Base-by-base conservation (phyloP, 768 basidiomycete species). In the Lactifluus piperatus region DNA sequence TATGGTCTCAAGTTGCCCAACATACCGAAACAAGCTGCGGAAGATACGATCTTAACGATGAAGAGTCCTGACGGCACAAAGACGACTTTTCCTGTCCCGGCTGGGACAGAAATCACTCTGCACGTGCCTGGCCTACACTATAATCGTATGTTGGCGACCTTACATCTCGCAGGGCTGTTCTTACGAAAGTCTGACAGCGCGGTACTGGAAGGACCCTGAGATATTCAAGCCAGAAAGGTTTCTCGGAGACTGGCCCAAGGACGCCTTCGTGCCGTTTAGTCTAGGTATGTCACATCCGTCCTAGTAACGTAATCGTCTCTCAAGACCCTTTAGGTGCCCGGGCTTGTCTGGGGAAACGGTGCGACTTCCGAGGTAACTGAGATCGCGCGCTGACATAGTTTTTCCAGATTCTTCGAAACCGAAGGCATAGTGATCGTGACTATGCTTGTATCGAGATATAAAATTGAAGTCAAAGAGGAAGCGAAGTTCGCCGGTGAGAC, bases 121-220 rank as follows among this genome's bases (percentile, higher is more conserved):
- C 67, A 74, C 62, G 68, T 72, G 2, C 64, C 72, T 22, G 80
- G 71, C 10, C 56, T 81, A 29, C 81, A 81, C 61, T 75, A 80
- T 58, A 81, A 81, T 64, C 78, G 80, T 81, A 68, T 16, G 54
- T 26, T 13, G 11, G 6, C n/a, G 1, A 18, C 14, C 7, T 22
- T 24, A 3, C 24, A 34, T 32, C 20, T 10, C 2, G 3, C 20
- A 6, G 14, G 16, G 4, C 24, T 0, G 45, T 22, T 30, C 47
- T 51, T 34, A 58, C 9, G 29, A 9, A n/a, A 11, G 29, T 39
- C n/a, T 20, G 32, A 18, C 60, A 82, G 81, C 81, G 27, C 74
- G 75, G 36, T 81, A 81, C 65, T 83, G 82, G 81, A 68, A 77
- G 51, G 74, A 82, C 45, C 81, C 82, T 3, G 61, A 77, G 30